Base-by-base conservation (phyloP, 257 asterid species). In the Paraleonurus japonicus region DNA sequence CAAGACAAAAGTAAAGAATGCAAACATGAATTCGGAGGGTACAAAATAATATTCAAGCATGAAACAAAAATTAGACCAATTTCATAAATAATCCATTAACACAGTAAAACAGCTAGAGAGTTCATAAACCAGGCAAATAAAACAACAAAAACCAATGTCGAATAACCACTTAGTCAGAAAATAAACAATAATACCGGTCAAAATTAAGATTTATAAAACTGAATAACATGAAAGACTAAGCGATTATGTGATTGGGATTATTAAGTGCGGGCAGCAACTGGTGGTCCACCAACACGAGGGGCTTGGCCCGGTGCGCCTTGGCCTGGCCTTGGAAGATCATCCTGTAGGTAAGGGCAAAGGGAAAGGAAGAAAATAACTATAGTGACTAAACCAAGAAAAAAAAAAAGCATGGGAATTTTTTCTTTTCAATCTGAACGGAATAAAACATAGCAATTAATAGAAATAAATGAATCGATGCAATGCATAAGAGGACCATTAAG, bases 261-360 rank as follows among this genome's bases (percentile, higher is more conserved):
- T 87, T 59, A 91, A 57, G 88, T 1, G 4, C 96, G 92, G 27
- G 89, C 82, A 23, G 92, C 88, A 43, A 53, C 70, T 1, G 95
- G 95, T 17, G 96, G 78, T 55, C 90, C 95, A 47, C 87, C 84
- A 17, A 58, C 72, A 16, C 97, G 96, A 27, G 95, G 90, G 54
- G 92, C 78, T 74, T 91, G 97, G 16, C 92, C 92, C 8, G 92
- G 54, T n/a, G 54, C 2, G 22, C 22, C 77, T 74, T 91, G 97
- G 33, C 90, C 90, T 12, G 92, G 86, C 82, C 80, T 89, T 5
- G 91, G 96, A 19, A 62, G n/a, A 66, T 91, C 97, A 80, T 91
- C 97, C 97, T 91, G 84, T 32, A 72, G 23, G 47, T 4, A 19
- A 6, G 13, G 19, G 5, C 8, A 20, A 63, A 26, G 3, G 13